Percentiles rank a stretch among this genome's conserved stretches.
These are phyloP conservation scores for Plenodomus lindquistii DNA, from an alignment of 2,329 filamentous ascomycete species.

Conservation along the genomic window DNA sequence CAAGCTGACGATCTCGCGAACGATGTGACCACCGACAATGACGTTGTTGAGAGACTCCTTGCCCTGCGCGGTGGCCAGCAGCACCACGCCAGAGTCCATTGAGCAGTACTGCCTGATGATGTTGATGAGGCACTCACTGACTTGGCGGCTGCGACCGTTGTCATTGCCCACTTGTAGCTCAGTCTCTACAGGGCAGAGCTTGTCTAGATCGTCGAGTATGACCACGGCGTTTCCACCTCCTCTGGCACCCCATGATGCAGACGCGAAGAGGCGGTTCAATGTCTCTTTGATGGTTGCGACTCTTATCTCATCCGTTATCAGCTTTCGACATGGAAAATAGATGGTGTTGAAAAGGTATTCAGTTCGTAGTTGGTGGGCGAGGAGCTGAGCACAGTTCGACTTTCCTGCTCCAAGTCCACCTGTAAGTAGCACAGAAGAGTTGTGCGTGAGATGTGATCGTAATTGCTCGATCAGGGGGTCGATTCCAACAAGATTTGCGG, in stretches of 20 bases:
- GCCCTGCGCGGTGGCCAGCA: conserved; percentile 87
- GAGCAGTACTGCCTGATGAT: conserved; percentile 84
- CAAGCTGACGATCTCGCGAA: conserved; percentile 85
- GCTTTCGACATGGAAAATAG: conserved; percentile 83
- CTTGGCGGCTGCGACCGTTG: conserved; percentile 87
- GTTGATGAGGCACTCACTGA: conserved; percentile 85
- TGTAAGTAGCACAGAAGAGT: conserved; percentile 87
- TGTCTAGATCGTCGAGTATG: conserved; percentile 90
- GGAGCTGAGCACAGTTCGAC: conserved; percentile 74
- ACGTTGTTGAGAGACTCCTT: conserved; percentile 93
- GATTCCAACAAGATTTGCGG: conserved; percentile 78
- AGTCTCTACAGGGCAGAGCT: conserved; percentile 88
- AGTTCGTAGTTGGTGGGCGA: conserved; percentile 73
- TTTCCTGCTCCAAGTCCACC: conserved; percentile 91
- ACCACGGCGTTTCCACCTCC: conserved; percentile 83
- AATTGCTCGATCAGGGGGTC: conserved; percentile 75
- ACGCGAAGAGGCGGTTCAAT: conserved; percentile 80
- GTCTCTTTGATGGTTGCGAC: conserved; percentile 91
- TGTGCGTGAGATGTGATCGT: conserved; percentile 75
- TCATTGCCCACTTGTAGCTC: conserved; percentile 93
- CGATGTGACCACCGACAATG: conserved; percentile 87
- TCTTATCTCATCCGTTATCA: conserved; percentile 88
- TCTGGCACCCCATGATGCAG: conserved; percentile 87
- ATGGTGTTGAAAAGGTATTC: conserved; percentile 78
- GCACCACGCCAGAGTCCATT: conserved; percentile 76